Percentiles rank a stretch among this genome's conserved stretches.
Conservation (phyloP, 1,284 basidiomycete species). For the Coniferiporia weirii region DNA sequence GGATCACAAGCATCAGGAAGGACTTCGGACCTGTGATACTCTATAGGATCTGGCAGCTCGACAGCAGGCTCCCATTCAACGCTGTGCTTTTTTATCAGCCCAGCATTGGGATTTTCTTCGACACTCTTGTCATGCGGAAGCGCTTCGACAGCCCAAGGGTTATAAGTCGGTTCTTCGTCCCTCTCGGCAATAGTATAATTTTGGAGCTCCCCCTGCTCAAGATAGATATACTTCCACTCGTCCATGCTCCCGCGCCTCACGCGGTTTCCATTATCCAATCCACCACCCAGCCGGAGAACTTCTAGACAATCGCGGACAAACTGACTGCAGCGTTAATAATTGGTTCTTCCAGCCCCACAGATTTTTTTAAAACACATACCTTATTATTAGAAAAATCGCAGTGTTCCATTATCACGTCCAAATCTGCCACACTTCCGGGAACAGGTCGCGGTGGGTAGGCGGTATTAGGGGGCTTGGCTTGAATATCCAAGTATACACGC, state of each 20-base stretch:
- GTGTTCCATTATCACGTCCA: conserved; percentile 83
- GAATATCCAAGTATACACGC: conserved; percentile 71
- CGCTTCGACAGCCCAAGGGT: conserved; percentile 17
- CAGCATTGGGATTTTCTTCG: conserved; percentile 29
- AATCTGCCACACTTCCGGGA: conserved; percentile 76
- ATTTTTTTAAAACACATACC: conserved; percentile 41
- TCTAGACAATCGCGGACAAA: conserved; percentile 78
- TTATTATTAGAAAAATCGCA: conserved; percentile 83
- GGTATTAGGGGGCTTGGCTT: conserved; percentile 48
- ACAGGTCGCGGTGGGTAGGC: conserved; percentile 82
- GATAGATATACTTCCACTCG: conserved; percentile 62
- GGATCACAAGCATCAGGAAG: conserved; percentile 59
- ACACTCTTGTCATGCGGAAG: conserved; percentile 1
- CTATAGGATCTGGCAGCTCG: conserved; percentile 31
- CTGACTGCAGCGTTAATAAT: conserved; percentile 29
- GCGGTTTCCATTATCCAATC: conserved; percentile 55
- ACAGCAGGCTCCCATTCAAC: conserved; percentile 44
- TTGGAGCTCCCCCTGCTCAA: conserved; percentile 44
- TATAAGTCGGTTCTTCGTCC: conserved; percentile 14
- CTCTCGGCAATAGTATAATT: conserved; percentile 30
- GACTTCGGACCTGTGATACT: conserved; percentile 52
- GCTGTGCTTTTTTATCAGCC: conserved; percentile 34
- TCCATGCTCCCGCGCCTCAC: conserved; percentile 54
- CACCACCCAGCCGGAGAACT: conserved; percentile 60
- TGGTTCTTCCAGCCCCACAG: conserved; percentile 11